Base-by-base conservation (phyloP, 208 protist species). In the Wallacemonas sp. region DNA sequence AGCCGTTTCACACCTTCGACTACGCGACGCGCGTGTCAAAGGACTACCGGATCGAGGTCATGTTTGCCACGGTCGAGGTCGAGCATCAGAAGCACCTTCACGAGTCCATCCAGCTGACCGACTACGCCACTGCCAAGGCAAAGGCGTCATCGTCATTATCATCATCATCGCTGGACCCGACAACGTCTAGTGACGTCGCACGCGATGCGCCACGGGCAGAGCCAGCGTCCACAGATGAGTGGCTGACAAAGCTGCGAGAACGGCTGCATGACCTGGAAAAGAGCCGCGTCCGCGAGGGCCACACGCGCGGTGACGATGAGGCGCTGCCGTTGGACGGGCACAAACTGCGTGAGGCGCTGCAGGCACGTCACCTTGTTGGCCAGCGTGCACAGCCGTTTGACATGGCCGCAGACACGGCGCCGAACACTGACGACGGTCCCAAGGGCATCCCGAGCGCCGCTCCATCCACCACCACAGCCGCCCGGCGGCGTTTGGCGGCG, bases 1-100 rank as follows among this genome's bases (percentile, higher is more conserved):
- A 94, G 69, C 87, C 92, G 0, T 94, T 94, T 55, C 88, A 93
- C 76, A 52, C 83, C 11, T 94, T 95, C 67, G 87, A 96, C 66
- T 93, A 95, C 80, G 85, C 74, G 44, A 94, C 85, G 32, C 86
- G 88, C 39, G 74, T 95, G 19, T 94, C 92, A 21, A 93, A 92
- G 67, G 92, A 96, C 72, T 96, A 96, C 78, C 87, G 89, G 24
- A 88, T 96, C 47, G 92, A 96, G 70, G 80, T 96, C 29, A 70
- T 95, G 41, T 96, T 96, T 49, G 92, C 92, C 2, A 88, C 81
- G 0, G 92, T 96, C 27, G 88, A 96, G 67, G 78, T 72, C 34
- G 72, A 76, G 55, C 85, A 93, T 39, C 79, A 65, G 54, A 74
- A 52, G 33, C 80, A 81, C 39, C 76, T 96, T 30, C 49, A 71